Percentiles rank a stretch among this genome's conserved stretches.
Conservation (phyloP, 108 stramenopile species). For the Schizochytrium sp. region DNA sequence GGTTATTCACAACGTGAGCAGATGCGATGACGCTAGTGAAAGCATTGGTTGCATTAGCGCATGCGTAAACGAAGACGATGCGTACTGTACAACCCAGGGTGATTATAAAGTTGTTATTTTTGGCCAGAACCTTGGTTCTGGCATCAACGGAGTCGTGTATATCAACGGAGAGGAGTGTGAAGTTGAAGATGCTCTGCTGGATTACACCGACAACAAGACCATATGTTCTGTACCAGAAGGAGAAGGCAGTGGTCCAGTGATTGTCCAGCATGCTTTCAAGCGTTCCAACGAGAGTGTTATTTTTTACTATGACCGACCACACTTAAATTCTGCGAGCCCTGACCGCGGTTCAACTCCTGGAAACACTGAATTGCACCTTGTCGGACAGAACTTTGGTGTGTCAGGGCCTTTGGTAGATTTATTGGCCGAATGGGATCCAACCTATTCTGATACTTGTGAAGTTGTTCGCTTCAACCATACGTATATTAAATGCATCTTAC, state of each 20-base stretch:
- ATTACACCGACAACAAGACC: conserved; percentile 18
- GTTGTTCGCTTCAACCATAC: conserved; percentile 12
- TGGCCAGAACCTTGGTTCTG: conserved; percentile 27
- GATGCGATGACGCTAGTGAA: neutral
- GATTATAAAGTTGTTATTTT: neutral
- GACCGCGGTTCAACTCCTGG: neutral
- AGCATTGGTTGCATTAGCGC: neutral
- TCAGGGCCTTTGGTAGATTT: neutral
- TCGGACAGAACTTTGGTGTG: conserved; percentile 13
- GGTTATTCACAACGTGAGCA: neutral
- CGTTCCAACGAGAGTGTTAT: neutral
- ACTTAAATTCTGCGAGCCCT: neutral
- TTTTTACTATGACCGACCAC: conserved; percentile 28
- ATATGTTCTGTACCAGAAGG: neutral
- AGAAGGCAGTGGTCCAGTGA: neutral
- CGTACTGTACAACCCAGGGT: conserved; percentile 22
- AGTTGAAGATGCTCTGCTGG: neutral
- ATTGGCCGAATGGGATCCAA: neutral
- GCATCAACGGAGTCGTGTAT: conserved; percentile 7
- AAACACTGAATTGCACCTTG: neutral
- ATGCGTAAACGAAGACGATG: neutral
- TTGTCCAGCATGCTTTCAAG: neutral
- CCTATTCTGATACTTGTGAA: neutral
- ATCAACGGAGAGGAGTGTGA: conserved; percentile 12
- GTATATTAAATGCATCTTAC: neutral